Conservation (phyloP, 2,329 filamentous ascomycete genomes). For the Fusarium tanahbumbuense region DNA sequence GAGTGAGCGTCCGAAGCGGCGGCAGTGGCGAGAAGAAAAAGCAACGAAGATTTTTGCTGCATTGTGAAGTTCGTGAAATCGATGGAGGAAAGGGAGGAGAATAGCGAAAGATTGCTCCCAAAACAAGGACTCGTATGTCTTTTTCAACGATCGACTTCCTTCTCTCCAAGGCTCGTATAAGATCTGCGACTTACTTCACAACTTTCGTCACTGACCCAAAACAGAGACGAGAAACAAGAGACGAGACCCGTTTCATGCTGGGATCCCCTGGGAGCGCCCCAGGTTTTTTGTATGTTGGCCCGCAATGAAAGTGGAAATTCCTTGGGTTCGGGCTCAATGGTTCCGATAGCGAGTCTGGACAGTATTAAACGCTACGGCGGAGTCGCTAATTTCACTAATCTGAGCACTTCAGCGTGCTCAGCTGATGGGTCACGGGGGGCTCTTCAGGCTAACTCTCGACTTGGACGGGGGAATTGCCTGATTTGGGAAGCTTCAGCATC, state of each 20-base stretch:
- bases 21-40: neutral
- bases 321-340: neutral
- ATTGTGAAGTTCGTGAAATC: constrained; percentile 1
- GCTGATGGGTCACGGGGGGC: neutral
- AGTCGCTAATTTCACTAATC: neutral
- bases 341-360: neutral
- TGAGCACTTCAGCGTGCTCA: neutral
- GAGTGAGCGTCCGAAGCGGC: neutral
- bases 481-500: neutral
- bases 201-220: constrained; percentile 9
- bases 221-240: constrained; percentile 8
- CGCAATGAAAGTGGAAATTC: neutral
- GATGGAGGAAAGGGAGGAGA: neutral
- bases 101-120: neutral
- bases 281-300: constrained; percentile 4
- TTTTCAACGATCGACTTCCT: neutral
- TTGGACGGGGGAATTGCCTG: neutral
- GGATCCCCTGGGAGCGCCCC: constrained; percentile 7
- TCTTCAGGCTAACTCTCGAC: neutral
- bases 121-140: neutral
- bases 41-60: neutral
- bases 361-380: neutral
- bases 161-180: neutral
- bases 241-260: constrained; percentile 5
- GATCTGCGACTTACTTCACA: neutral